Conservation (phyloP, 148 eudicot species). For the Rhododendron kiyosumense region DNA sequence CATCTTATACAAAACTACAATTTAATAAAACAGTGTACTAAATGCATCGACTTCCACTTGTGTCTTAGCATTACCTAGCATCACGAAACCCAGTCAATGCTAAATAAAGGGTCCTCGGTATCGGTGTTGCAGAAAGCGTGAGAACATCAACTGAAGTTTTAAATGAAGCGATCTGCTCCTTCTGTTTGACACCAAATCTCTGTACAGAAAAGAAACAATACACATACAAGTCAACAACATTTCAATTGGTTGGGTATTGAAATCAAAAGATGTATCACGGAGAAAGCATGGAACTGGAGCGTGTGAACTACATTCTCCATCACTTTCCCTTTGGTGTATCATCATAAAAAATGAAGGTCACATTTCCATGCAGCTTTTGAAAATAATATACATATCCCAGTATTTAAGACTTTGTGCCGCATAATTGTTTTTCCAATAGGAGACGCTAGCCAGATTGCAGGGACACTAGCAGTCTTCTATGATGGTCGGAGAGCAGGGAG, state of each 20-base stretch:
- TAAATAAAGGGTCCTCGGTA: constrained; percentile 95
- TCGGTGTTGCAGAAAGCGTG: constrained; percentile 97
- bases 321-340: neutral
- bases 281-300: neutral
- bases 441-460: neutral
- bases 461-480: neutral
- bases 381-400: neutral
- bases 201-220: constrained; percentile 27
- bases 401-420: neutral
- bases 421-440: neutral
- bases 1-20: neutral
- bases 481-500: neutral
- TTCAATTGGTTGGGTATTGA: neutral
- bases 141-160: constrained; percentile 95
- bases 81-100: constrained; percentile 98
- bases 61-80: constrained; percentile 61
- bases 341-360: neutral
- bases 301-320: neutral
- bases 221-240: constrained; percentile 4
- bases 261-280: constrained; percentile 4
- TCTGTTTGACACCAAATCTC: constrained; percentile 99
- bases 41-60: neutral
- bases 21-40: neutral
- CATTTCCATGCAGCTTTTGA: neutral
- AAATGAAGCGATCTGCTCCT: constrained; percentile 96